These are phyloP conservation scores for Mycena rebaudengoi DNA, from an alignment of 768 basidiomycete genomes.

Conservation along the genomic window DNA sequence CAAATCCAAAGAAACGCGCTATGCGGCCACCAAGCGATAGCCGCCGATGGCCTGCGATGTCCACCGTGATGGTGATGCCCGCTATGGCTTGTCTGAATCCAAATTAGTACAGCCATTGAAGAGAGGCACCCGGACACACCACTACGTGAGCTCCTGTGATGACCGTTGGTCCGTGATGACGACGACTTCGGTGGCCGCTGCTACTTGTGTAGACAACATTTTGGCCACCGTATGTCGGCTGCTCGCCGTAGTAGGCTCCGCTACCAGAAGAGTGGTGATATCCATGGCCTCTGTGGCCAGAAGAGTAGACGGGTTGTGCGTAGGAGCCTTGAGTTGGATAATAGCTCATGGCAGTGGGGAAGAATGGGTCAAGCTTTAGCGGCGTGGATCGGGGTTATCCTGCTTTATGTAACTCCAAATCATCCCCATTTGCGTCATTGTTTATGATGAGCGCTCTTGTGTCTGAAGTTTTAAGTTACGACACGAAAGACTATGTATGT, in stretches of 20 bases:
- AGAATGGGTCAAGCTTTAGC: not conserved
- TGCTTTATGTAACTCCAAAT: slow-evolving; percentile 8
- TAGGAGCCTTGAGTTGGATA: slow-evolving; percentile 31
- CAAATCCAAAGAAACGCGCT: slow-evolving; percentile 63
- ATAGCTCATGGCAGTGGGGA: slow-evolving; percentile 27
- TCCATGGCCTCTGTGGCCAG: slow-evolving; percentile 13
- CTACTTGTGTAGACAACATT: slow-evolving; percentile 30
- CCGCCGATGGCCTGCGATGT: slow-evolving; percentile 28
- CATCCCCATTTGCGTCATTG: slow-evolving; percentile 15
- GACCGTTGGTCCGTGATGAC: slow-evolving; percentile 26
- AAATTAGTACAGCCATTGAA: not conserved
- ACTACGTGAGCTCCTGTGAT: slow-evolving; percentile 18
- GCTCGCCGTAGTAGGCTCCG: slow-evolving; percentile 34
- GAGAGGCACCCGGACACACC: slow-evolving; percentile 10
- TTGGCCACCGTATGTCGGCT: slow-evolving; percentile 23
- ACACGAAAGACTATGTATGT: no score
- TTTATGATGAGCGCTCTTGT: not conserved
- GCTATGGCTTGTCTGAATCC: slow-evolving; percentile 37
- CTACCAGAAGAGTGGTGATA: slow-evolving; percentile 14
- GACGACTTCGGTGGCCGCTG: slow-evolving; percentile 26
- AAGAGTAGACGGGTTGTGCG: slow-evolving; percentile 16
- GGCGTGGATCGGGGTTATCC: not conserved
- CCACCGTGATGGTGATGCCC: slow-evolving; percentile 27
- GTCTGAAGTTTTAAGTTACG: no score
- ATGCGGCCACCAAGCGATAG: slow-evolving; percentile 55